Base-by-base conservation (phyloP, 768 basidiomycete genomes). In the Porpolomopsis calyptriformis region DNA sequence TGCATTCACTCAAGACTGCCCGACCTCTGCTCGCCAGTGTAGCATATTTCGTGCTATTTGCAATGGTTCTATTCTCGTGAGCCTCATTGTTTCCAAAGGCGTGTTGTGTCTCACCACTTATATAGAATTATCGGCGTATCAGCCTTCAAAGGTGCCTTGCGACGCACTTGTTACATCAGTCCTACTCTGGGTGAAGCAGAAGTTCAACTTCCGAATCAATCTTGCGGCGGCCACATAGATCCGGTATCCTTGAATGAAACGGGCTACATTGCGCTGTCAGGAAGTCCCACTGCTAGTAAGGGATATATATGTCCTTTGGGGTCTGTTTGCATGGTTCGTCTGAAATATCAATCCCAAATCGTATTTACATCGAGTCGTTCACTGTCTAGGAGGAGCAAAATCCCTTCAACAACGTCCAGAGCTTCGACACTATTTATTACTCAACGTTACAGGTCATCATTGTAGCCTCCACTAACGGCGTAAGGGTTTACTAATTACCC, bases 291-390 rank as follows among this genome's bases (percentile, higher is more conserved):
- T 0, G 54, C 60, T 0, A 40, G 69, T 1, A 98, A 97, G 58
- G 94, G 94, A 0, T 97, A 78, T 57, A 82, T 92, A 19, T 98
- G 94, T 62, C 90, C 92, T 0, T 54, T 85, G 2, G 89, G 89
- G 0, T 90, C 90, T 57, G 55, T 83, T 11, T 98, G 94, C 64
- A 71, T 71, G 66, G 89, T 87, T 46, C 42, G 68, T 25, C 29
- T 24, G 27, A 14, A 29, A 25, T 35, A 5, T 25, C 16, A 11
- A 27, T 12, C 10, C n/a, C 9, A 46, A 40, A 44, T 9, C 18
- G n/a, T 16, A 14, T 22, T 20, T 14, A 19, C 16, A 37, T 29
- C 38, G 29, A 22, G 35, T 24, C 33, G 40, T 14, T 43, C 9
- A 5, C 20, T 49, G 22, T 18, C 26, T 31, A 87, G 80, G 79